These are phyloP conservation scores for Polygonum maritimum DNA, from an alignment of 148 eudicot species.

Conservation along the genomic window DNA sequence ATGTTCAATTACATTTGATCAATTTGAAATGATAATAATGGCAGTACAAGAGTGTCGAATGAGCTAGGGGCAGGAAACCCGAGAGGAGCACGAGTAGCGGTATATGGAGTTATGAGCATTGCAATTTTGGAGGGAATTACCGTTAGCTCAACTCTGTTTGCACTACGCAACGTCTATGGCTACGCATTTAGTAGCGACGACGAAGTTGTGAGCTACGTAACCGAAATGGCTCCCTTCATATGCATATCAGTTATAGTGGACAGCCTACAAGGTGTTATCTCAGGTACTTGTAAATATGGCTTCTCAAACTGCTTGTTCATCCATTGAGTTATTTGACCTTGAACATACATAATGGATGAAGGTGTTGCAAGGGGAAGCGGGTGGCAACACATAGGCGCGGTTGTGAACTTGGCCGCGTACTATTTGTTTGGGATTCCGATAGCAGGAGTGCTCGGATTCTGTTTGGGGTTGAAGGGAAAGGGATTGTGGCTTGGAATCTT, in stretches of 20 bases:
- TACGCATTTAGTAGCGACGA: neutral
- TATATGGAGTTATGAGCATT: neutral
- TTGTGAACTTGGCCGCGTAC: constrained; percentile 66
- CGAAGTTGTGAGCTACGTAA: neutral
- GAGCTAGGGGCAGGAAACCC: constrained; percentile 12
- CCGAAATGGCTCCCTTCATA: neutral
- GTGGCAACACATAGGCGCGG: constrained; percentile 86
- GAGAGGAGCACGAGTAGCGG: neutral
- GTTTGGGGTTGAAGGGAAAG: constrained; percentile 47
- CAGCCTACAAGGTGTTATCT: constrained; percentile 3
- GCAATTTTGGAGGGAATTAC: neutral
- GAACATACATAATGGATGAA: constrained; percentile 11
- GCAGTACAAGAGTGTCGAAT: constrained; percentile 8
- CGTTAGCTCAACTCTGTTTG: neutral
- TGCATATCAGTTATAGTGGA: constrained; percentile 3
- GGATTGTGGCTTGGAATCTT: constrained; percentile 84
- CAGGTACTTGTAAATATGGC: neutral
- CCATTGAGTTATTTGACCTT: neutral
- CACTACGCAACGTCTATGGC: neutral
- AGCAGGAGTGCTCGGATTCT: constrained; percentile 54
- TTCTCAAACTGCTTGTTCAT: neutral
- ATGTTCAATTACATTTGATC: neutral
- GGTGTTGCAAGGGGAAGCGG: constrained; percentile 94
- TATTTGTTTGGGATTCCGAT: constrained; percentile 70
- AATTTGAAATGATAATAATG: neutral